phyloP scores from a whole-genome alignment of 805 yeast genomes.

The Phaffomyces thermotolerans region DNA sequence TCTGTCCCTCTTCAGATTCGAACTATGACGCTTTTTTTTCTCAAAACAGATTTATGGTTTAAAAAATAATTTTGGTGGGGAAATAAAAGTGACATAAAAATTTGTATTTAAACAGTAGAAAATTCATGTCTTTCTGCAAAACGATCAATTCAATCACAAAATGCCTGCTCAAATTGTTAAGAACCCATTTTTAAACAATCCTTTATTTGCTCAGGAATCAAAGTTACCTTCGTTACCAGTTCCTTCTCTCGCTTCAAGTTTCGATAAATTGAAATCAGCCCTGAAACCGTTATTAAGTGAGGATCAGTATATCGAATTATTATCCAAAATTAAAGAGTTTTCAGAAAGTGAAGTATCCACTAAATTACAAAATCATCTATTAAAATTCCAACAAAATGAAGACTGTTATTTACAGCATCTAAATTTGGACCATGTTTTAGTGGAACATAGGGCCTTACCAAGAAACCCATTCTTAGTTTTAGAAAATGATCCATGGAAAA shows the following conservation, averaged over 20 bases:
- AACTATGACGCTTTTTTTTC: not conserved
- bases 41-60: too few species aligned
- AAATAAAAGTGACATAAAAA: conserved; percentile 1
- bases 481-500: conserved; percentile 66
- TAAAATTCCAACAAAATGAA: conserved; percentile 35
- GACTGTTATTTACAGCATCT: conserved; percentile 48
- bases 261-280: conserved; percentile 46
- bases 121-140: not conserved
- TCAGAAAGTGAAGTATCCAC: conserved; percentile 33
- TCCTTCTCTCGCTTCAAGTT: conserved; percentile 46
- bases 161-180: conserved; percentile 5
- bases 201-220: conserved; percentile 1
- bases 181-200: not conserved
- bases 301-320: conserved; percentile 43
- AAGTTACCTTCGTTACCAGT: conserved; percentile 53
- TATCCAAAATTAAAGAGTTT: conserved; percentile 39
- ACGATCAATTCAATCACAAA: not conserved
- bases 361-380: conserved; percentile 47
- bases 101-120: not conserved
- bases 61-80: conserved; percentile 1
- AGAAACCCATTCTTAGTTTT: conserved; percentile 70
- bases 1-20: not conserved
- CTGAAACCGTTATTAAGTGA: conserved; percentile 51
- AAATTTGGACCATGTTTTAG: conserved; percentile 30
- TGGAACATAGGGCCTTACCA: conserved; percentile 47